phyloP scores from a whole-genome alignment of 257 asterid species.

The Eucommia ulmoides region DNA sequence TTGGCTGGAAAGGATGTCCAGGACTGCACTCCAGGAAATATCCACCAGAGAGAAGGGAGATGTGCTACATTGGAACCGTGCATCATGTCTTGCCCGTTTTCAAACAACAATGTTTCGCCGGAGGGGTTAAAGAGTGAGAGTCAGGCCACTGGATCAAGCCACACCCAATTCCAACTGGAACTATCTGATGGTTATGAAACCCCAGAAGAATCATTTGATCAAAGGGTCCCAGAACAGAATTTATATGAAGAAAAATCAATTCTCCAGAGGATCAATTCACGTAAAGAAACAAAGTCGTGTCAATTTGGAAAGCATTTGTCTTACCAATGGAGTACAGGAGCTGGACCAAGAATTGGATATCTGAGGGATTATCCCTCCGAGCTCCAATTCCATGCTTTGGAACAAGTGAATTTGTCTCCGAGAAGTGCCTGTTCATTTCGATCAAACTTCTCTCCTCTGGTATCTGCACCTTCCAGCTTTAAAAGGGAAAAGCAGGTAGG shows the following conservation, averaged over 20 bases:
- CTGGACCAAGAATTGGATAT: conserved; percentile 66
- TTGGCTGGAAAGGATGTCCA: conserved; percentile 1
- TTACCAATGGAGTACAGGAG: conserved; percentile 53
- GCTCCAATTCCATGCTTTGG: conserved; percentile 52
- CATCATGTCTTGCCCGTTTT: conserved; percentile 25
- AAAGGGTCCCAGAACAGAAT: neutral
- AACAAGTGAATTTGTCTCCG: conserved; percentile 50
- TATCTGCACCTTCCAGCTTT: conserved; percentile 13
- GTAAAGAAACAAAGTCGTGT: neutral
- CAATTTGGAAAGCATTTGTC: conserved; percentile 28
- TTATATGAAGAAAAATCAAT: conserved; percentile 5
- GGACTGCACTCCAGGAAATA: conserved; percentile 5
- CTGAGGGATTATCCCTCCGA: conserved; percentile 57
- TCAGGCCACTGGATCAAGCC: conserved; percentile 5
- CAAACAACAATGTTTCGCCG: conserved; percentile 13
- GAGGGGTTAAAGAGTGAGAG: conserved; percentile 13
- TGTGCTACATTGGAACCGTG: neutral
- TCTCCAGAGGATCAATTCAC: conserved; percentile 3
- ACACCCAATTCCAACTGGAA: neutral
- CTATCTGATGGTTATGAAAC: conserved; percentile 12
- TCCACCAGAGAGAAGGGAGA: conserved; percentile 8
- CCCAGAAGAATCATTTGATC: neutral
- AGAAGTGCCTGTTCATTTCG: neutral
- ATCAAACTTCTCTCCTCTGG: no score
- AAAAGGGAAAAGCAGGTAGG: conserved; percentile 8